Base-by-base conservation (phyloP, 148 eudicot species). In the Vaccinium macrocarpon region DNA sequence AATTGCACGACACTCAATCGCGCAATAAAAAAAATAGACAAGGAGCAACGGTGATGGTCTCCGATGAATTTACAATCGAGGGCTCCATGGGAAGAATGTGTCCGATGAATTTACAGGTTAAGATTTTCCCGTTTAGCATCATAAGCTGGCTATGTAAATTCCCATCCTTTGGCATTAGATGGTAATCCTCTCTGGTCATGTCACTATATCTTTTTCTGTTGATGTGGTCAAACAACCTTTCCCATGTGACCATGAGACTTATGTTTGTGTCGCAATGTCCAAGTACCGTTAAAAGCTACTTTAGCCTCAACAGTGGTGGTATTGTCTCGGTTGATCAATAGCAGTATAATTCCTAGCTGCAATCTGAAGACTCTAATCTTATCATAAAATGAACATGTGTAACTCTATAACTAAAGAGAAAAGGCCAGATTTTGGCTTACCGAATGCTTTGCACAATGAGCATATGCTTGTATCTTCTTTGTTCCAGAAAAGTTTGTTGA, bases 361-460 rank as follows among this genome's bases (percentile, higher is more conserved):
- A 89, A 87, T 11, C 52, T 19, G 23, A 80, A 59, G 32, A 59
- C 5, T 16, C 80, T 29, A 25, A 55, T 79, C 32, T 19, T 21
- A 59, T 80, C 14, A 5, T 35, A 38, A 80, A 38, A 2, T 15
- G 3, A 21, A 55, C 35, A 7, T n/a, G 23, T 16, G 8, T 12
- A 74, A 53, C 64, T 11, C 21, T 29, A 5, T 16, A 14, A 6
- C 9, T 35, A 18, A 6, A 29, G 3, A 16, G 8, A 35, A 1
- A 56, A 83, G 35, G 49, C 50, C 0, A 18, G 66, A 51, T 32
- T 35, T 51, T 15, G 14, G 86, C 96, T 92, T 89, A 95, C 98
- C 4, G 98, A 93, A 81, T 86, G 86, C 85, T 94, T 95, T 61
- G 98, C 90, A 82, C 98, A 95, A 82, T 95, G 98, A 81, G 98